Conservation (phyloP, 805 yeast species). For the Ogataea ganodermae region DNA sequence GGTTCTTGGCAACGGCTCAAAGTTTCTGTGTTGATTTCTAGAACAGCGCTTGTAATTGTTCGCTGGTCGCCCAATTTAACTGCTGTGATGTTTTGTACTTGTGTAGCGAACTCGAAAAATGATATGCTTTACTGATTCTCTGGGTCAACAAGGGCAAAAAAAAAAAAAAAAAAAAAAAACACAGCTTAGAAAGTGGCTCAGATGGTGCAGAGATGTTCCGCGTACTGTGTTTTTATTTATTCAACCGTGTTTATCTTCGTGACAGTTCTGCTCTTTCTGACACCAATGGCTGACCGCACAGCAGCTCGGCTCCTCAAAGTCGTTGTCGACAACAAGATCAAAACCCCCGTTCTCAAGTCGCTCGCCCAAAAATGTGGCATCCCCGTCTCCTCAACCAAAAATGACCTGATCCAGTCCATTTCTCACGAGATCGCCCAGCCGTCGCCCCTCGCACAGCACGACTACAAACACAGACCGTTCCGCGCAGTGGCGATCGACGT, state of each 20-base stretch:
- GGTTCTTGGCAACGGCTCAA: too few relatives aligned
- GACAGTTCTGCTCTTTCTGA: too few relatives aligned
- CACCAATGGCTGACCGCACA: too few relatives aligned
- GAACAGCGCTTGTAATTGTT: too few relatives aligned
- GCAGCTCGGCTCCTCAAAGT: too few relatives aligned
- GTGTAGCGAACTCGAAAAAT: too few relatives aligned
- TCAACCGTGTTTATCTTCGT: too few relatives aligned
- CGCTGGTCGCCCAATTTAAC: too few relatives aligned
- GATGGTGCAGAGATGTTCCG: not conserved
- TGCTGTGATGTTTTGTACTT: too few relatives aligned
- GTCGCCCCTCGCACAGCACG: constrained; percentile 6
- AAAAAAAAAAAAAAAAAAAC: not conserved
- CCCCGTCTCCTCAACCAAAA: constrained; percentile 17
- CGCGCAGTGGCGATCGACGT: constrained; percentile 34
- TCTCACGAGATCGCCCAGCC: constrained; percentile 7
- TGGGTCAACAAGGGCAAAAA: not conserved
- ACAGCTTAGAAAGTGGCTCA: not conserved
- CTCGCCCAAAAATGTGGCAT: constrained; percentile 25
- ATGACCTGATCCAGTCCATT: constrained; percentile 11
- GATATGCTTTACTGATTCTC: not conserved
- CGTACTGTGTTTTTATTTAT: not conserved
- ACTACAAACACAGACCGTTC: constrained; percentile 16
- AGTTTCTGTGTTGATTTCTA: too few relatives aligned
- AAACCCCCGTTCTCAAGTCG: constrained; percentile 10
- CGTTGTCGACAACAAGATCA: constrained; percentile 9